Base-by-base conservation (phyloP, 108 stramenopile genomes). In the Cyclotella atomus region DNA sequence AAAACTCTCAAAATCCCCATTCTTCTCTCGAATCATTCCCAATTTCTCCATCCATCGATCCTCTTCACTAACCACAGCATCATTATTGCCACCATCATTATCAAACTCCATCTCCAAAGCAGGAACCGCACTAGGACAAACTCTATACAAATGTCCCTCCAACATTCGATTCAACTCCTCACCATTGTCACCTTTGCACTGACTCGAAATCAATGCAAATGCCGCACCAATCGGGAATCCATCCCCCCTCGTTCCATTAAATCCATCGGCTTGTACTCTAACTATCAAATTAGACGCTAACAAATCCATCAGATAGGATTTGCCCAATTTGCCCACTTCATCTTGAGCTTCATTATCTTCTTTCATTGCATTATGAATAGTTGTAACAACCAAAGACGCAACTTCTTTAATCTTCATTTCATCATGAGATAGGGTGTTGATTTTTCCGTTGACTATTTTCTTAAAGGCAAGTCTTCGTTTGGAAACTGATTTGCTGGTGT, bases 261-360 rank as follows among this genome's bases (percentile, higher is more conserved):
- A 95, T 25, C 90, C 87, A 65, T 93, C 94, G 23, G 94, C 91
- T 68, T 95, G 94, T 7, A 88, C 86, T 10, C 94, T 82, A 21
- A 88, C 89, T 50, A 95, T 91, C 25, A 84, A 71, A 47, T 83
- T 89, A 46, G 83, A 78, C 2, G 84, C 85, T 0, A 95, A 59
- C 17, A 95, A 70, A 84, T 95, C 94, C 62, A 95, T 47, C 28
- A 91, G 70, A 63, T 95, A 95, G 35, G 84, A 85, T 61, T 86
- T 88, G 0, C 91, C 94, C 28, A 87, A 29, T 15, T 41, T 41
- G 0, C 74, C 29, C 43, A 84, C 41, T 2, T 41, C 73, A 10
- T 57, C 56, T 10, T 12, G 4, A 12, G 56, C 28, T 32, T 29
- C 44, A 41, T 66, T 80, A 55, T 95, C 91, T 59, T 92, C 89